Base-by-base conservation (phyloP, 208 protist species). In the Zelonia costaricensis region DNA sequence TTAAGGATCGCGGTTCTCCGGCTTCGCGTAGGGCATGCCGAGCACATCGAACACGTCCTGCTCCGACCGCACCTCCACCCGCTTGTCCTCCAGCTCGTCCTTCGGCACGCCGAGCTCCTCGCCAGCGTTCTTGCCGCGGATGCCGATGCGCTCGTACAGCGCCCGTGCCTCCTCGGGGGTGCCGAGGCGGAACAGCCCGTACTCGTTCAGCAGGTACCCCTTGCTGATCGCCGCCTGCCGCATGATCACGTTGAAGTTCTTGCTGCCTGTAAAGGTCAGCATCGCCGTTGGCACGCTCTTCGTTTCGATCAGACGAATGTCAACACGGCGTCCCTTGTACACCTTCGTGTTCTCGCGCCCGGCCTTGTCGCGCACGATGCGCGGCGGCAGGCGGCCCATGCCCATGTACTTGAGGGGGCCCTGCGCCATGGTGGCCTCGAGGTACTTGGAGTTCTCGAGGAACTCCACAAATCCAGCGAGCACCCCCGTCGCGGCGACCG, bases 241-340 rank as follows among this genome's bases (percentile, higher is more conserved):
- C 91, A 97, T 97, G 44, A 86, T 90, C 13, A 94, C 86, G 74
- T 97, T 97, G 78, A 97, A 97, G 75, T 94, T 91, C 51, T 95
- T 93, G 66, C 86, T 94, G 10, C 93, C 93, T 0, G 93, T 97
- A 73, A 97, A 97, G 70, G 94, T 97, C 39, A 97, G 83, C 52
- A 97, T 69, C 38, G 93, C 91, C 28, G 88, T 92, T 36, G 90
- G 82, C 1, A 95, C 85, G 23, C 74, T 78, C 57, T 93, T 88
- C 12, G 76, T 81, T 56, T 95, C 90, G 65, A 96, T 94, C 39
- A 93, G 73, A 48, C 90, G 86, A 56, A 97, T 94, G 67, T 97
- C 92, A 12, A 97, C 82, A 8, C 92, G 92, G 6, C 92, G 85
- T 15, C 82, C 79, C 80, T 94, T 94, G 77, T 94, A 94, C 38